A percentile compares a stretch with the other conserved stretches of the same genome.
Evolutionary conservation across 2,329 filamentous ascomycete genomes (phyloP).

Genomic region (Epichloe gansuensis): DNA sequence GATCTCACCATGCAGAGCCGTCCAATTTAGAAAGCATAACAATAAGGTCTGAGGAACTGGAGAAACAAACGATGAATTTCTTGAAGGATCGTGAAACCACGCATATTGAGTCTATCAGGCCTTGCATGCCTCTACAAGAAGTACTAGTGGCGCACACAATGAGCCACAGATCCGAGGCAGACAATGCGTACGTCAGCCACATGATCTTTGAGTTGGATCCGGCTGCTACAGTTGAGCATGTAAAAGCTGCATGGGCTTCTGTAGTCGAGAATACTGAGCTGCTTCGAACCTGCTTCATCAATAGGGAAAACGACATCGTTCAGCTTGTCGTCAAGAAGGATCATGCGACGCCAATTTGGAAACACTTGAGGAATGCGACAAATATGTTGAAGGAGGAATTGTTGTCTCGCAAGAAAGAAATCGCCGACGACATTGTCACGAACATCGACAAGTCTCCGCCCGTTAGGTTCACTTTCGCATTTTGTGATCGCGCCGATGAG

Average conservation of each 20-base stretch:
- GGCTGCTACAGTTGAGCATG: constrained; percentile 8
- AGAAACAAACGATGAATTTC: not conserved
- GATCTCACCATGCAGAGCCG: not conserved
- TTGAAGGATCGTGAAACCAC: not conserved
- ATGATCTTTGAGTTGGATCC: constrained; percentile 16
- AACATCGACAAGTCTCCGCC: not conserved
- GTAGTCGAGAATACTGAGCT: constrained; percentile 16
- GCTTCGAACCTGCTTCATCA: constrained; percentile 19
- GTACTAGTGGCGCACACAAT: constrained; percentile 22
- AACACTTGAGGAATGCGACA: not conserved
- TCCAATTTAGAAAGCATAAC: not conserved
- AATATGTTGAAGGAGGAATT: not conserved
- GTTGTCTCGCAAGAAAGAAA: not conserved
- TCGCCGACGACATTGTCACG: not conserved
- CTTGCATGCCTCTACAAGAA: constrained; percentile 11
- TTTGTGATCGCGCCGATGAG: constrained; percentile 10
- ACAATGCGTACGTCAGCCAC: constrained; percentile 22
- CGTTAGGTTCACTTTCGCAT: constrained; percentile 1
- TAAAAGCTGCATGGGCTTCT: constrained; percentile 16
- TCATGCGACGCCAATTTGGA: not conserved
- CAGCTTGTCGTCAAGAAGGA: constrained; percentile 17
- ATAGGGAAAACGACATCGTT: constrained; percentile 16
- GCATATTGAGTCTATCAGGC: constrained; percentile 5
- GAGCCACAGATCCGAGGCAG: constrained; percentile 12
- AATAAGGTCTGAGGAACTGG: not conserved